Percentiles rank a stretch among this genome's conserved stretches.
These are phyloP conservation scores for Dothiorella sarmentorum DNA, from an alignment of 2,329 filamentous ascomycete species.

Conservation along the genomic window DNA sequence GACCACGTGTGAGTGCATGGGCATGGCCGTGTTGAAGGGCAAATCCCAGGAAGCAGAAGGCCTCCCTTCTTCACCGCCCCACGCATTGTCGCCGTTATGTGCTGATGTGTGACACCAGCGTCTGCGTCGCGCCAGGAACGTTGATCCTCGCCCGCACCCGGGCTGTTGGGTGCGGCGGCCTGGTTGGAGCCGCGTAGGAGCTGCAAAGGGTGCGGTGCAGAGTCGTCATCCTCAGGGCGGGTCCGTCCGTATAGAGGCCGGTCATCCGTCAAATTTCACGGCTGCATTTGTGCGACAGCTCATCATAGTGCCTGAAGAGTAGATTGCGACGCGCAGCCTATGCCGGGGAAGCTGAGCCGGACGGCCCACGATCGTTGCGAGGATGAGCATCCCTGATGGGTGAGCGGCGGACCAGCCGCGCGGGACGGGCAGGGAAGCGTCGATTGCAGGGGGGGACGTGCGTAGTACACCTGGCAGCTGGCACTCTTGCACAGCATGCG, in stretches of 20 bases:
- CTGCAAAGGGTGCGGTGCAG: conserved; percentile 3
- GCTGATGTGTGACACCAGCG: conserved; percentile 3
- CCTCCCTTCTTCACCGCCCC: conserved; percentile 12
- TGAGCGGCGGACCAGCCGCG: neutral
- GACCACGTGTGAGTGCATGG: conserved; percentile 13
- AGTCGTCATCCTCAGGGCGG: neutral
- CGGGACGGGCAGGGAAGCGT: conserved; percentile 1
- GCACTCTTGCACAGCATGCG: conserved; percentile 8
- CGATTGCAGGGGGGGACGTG: neutral
- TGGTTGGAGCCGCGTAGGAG: conserved; percentile 8
- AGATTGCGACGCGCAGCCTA: neutral
- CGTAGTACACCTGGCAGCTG: neutral
- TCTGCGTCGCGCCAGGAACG: neutral
- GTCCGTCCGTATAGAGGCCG: conserved; percentile 2
- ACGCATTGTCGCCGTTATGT: too few species aligned
- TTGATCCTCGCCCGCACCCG: neutral
- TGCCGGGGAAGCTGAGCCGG: conserved; percentile 11
- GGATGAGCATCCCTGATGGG: too few species aligned
- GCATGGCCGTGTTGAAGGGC: neutral
- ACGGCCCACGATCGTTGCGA: conserved; percentile 1
- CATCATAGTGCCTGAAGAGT: conserved; percentile 3
- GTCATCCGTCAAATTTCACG: conserved; percentile 14
- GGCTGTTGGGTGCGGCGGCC: neutral
- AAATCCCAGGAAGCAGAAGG: conserved; percentile 13
- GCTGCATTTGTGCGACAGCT: neutral